Conservation (phyloP, 1,284 basidiomycete genomes). For the Ustilago trichophora region DNA sequence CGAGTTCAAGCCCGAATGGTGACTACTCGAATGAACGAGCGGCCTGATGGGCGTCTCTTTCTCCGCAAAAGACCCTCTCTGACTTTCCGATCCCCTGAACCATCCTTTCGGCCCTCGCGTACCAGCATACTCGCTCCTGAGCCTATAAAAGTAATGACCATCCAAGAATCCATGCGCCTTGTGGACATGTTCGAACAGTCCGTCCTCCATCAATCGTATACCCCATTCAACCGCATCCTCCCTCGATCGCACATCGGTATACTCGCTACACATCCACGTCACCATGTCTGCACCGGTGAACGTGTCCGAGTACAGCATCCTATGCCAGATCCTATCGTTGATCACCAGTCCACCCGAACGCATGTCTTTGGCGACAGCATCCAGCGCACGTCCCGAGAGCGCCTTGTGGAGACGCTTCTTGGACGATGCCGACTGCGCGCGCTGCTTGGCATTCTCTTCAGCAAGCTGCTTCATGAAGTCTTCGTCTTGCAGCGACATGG, state of each 20-base stretch:
- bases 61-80: slow-evolving; percentile 29
- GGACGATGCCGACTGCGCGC: slow-evolving; percentile 23
- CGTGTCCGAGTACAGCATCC: slow-evolving; percentile 59
- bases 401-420: slow-evolving; percentile 43
- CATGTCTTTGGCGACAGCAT: slow-evolving; percentile 58
- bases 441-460: slow-evolving; percentile 45
- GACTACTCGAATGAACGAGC: slow-evolving; percentile 15
- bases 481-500: slow-evolving; percentile 58
- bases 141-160: slow-evolving; percentile 64
- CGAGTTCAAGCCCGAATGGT: slow-evolving; percentile 8
- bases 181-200: slow-evolving; percentile 62
- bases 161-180: slow-evolving; percentile 62
- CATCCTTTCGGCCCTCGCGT: slow-evolving; percentile 22
- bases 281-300: slow-evolving; percentile 65
- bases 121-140: slow-evolving; percentile 42
- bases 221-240: slow-evolving; percentile 62
- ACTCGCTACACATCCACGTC: slow-evolving; percentile 61
- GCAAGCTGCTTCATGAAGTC: slow-evolving; percentile 59
- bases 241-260: slow-evolving; percentile 54
- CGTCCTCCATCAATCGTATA: slow-evolving; percentile 49
- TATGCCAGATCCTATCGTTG: slow-evolving; percentile 63
- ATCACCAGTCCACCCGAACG: slow-evolving; percentile 53
- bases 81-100: slow-evolving; percentile 42
- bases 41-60: slow-evolving; percentile 26
- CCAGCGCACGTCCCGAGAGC: slow-evolving; percentile 24